Percentiles rank a stretch among this genome's conserved stretches.
phyloP scores from a whole-genome alignment of 208 protist species.

The Crithidia mellificae region DNA sequence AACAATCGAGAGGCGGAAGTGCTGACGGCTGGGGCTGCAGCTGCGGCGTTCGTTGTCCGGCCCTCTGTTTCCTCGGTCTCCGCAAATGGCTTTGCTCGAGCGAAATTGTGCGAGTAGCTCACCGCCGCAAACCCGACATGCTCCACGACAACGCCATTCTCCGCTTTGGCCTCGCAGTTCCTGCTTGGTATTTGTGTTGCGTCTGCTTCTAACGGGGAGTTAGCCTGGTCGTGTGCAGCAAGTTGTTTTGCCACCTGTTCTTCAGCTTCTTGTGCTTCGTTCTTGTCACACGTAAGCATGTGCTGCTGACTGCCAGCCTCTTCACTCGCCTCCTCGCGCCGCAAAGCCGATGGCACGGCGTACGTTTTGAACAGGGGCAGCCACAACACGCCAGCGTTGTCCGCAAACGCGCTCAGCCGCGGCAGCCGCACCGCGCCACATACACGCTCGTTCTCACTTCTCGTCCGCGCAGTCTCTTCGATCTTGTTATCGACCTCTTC shows the following conservation, averaged over 20 bases:
- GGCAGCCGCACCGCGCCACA: slow-evolving; percentile 25
- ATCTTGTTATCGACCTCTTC: no score
- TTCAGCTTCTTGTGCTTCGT: no score
- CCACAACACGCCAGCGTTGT: slow-evolving; percentile 25
- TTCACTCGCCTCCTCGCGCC: no score
- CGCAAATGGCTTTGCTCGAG: background rate
- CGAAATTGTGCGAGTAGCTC: slow-evolving; percentile 56
- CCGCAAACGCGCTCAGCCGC: slow-evolving; percentile 14
- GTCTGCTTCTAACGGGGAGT: no score
- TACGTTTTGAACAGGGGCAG: slow-evolving; percentile 31
- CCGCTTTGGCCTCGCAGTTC: no score
- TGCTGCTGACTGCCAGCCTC: no score
- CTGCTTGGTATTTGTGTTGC: background rate
- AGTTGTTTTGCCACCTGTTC: no score
- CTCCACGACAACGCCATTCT: background rate
- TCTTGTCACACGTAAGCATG: no score
- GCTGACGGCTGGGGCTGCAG: background rate
- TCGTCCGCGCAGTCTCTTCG: no score
- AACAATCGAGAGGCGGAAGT: background rate
- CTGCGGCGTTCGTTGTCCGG: background rate
- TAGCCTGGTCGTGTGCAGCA: no score
- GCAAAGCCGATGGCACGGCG: no score
- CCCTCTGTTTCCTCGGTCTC: background rate
- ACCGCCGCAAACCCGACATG: slow-evolving; percentile 48
- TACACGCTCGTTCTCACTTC: slow-evolving; percentile 12